A percentile compares a stretch with the other conserved stretches of the same genome.
These are phyloP conservation scores for Nakazawaea pomicola DNA, from an alignment of 805 yeast species.

Conservation along the genomic window DNA sequence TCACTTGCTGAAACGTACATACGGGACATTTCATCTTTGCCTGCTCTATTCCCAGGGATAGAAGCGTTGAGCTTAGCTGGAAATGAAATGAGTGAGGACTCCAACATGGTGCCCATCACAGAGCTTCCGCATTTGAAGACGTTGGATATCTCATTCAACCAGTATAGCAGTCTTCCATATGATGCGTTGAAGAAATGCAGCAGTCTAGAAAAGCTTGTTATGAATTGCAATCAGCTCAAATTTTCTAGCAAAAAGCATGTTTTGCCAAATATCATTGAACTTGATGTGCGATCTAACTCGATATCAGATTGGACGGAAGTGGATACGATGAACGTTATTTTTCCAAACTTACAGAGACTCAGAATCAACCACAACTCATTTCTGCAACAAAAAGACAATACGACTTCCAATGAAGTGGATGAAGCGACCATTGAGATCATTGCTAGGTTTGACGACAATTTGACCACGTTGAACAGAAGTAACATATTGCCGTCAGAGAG, in stretches of 20 bases:
- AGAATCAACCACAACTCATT: conserved; percentile 53
- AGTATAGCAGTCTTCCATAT: conserved; percentile 3
- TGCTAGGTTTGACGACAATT: conserved; percentile 18
- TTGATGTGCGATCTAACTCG: conserved; percentile 51
- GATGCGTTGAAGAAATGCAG: not conserved
- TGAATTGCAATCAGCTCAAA: not conserved
- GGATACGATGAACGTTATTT: conserved; percentile 33
- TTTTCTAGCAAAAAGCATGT: not conserved
- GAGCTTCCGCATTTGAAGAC: conserved; percentile 13
- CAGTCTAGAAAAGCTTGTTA: conserved; percentile 19
- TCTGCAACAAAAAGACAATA: conserved; percentile 20
- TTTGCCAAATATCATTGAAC: conserved; percentile 15
- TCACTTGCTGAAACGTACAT: conserved; percentile 16
- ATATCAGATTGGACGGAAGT: conserved; percentile 43
- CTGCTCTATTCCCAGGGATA: conserved; percentile 32
- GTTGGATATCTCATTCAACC: conserved; percentile 28
- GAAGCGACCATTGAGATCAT: conserved; percentile 20
- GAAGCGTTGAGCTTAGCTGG: conserved; percentile 28
- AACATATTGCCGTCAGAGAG: conserved; percentile 41
- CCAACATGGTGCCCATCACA: conserved; percentile 11
- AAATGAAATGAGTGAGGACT: conserved; percentile 24
- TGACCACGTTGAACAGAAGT: conserved; percentile 56
- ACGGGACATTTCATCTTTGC: conserved; percentile 18
- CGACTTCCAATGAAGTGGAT: conserved; percentile 13
- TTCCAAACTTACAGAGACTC: conserved; percentile 41